Evolutionary conservation across 2,329 filamentous ascomycete species (phyloP).

Genomic region (Epichloe elymi): DNA sequence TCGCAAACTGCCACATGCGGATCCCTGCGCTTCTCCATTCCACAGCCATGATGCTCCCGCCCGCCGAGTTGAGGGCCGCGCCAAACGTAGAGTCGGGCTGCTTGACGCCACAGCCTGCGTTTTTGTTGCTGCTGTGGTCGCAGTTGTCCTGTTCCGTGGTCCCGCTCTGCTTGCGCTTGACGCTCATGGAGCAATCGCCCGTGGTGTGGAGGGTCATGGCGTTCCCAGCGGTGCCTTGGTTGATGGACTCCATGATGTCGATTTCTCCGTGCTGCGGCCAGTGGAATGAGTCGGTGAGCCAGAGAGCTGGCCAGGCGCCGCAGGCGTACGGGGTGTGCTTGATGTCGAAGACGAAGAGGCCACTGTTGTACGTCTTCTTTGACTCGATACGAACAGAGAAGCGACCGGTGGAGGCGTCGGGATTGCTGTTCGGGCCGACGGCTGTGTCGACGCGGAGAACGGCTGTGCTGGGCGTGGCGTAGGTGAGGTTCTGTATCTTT

Average conservation of each 20-base stretch:
- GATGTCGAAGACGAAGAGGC: slow-evolving; percentile 56
- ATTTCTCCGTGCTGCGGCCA: slow-evolving; percentile 55
- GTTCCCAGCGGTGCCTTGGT: slow-evolving; percentile 40
- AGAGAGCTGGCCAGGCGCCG: slow-evolving; percentile 52
- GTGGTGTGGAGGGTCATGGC: slow-evolving; percentile 48
- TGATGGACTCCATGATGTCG: slow-evolving; percentile 47
- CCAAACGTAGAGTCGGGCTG: slow-evolving; percentile 34
- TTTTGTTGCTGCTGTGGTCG: slow-evolving; percentile 34
- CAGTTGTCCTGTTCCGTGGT: slow-evolving; percentile 30
- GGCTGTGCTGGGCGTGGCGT: slow-evolving; percentile 38
- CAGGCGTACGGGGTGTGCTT: slow-evolving; percentile 51
- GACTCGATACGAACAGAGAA: slow-evolving; percentile 52
- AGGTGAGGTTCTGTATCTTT: slow-evolving; percentile 44
- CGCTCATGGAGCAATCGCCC: slow-evolving; percentile 35
- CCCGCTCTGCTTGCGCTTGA: slow-evolving; percentile 41
- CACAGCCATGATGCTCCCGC: slow-evolving; percentile 47
- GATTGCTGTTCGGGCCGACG: slow-evolving; percentile 31
- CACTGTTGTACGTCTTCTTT: slow-evolving; percentile 43
- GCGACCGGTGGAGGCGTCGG: slow-evolving; percentile 44
- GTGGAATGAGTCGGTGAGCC: slow-evolving; percentile 46
- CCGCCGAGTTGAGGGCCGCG: slow-evolving; percentile 33
- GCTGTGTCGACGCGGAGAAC: slow-evolving; percentile 48
- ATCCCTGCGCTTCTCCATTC: slow-evolving; percentile 49
- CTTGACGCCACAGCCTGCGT: slow-evolving; percentile 44
- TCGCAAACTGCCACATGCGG: slow-evolving; percentile 47